Conservation (phyloP, 805 yeast genomes). For the Maudiozyma turicensis region DNA sequence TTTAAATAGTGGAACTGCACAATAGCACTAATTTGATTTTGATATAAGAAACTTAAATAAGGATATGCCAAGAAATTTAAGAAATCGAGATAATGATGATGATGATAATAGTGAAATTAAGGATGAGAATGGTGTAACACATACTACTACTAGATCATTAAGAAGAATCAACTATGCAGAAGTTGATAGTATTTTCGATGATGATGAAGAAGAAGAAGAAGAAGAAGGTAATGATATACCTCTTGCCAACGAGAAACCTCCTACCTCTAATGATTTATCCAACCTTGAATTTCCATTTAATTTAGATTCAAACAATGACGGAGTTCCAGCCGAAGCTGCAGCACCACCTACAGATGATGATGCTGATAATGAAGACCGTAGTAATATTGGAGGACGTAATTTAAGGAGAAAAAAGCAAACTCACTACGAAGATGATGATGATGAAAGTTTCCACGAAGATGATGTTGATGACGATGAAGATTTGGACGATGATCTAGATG, state of each 20-base stretch:
- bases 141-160: slow-evolving; percentile 27
- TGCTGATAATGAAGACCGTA: slow-evolving; percentile 6
- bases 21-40: neutral
- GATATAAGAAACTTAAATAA: neutral
- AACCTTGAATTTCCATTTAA: neutral
- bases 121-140: slow-evolving; percentile 24
- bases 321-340: neutral
- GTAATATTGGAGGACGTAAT: neutral
- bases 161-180: slow-evolving; percentile 31
- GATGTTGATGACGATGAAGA: slow-evolving; percentile 32
- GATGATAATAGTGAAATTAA: slow-evolving; percentile 13
- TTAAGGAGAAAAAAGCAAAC: slow-evolving; percentile 2
- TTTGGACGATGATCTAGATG: slow-evolving; percentile 14
- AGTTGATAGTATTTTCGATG: slow-evolving; percentile 24
- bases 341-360: slow-evolving; percentile 9
- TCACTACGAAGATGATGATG: slow-evolving; percentile 20
- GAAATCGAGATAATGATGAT: slow-evolving; percentile 8
- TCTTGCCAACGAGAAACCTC: neutral
- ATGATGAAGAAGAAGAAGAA: slow-evolving; percentile 8
- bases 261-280: too few species aligned
- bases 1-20: too few species aligned
- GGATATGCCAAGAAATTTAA: slow-evolving; percentile 10
- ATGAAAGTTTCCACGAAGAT: slow-evolving; percentile 29
- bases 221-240: slow-evolving; percentile 1
- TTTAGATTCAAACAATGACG: neutral